Conservation (phyloP, 2,329 filamentous ascomycete genomes). For the Sporothrix protearum region DNA sequence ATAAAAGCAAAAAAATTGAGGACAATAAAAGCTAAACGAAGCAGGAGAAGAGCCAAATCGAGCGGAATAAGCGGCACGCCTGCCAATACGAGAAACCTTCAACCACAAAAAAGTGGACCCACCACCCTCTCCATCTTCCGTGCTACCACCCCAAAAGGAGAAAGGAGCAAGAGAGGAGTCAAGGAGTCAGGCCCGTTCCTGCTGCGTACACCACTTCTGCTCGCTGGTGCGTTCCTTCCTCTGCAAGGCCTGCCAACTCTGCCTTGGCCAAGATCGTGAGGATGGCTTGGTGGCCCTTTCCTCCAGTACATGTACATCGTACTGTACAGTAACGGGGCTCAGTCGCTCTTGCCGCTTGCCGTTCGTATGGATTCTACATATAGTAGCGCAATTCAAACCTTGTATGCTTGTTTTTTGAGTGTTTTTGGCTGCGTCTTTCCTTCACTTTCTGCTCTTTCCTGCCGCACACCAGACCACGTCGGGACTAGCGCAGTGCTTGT, state of each 20-base stretch:
- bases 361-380: not conserved
- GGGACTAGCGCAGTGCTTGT: not conserved
- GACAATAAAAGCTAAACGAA: not conserved
- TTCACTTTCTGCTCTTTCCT: not conserved
- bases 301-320: not conserved
- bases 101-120: constrained; percentile 7
- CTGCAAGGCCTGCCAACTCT: not conserved
- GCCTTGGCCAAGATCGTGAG: not conserved
- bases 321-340: not conserved
- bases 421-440: not conserved
- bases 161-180: not conserved
- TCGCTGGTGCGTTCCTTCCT: not conserved
- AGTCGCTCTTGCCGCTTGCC: not conserved
- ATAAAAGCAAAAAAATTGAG: not conserved
- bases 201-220: not conserved
- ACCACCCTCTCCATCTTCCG: constrained; percentile 3
- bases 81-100: constrained; percentile 7
- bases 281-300: too few species aligned
- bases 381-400: not conserved
- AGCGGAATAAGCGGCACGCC: not conserved
- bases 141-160: not conserved
- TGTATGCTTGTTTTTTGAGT: constrained; percentile 15
- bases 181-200: not conserved
- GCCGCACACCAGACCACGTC: constrained; percentile 6
- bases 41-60: not conserved